Evolutionary conservation across 1,139 yeast genomes (phyloP).

Genomic region (Kodamaea arcana): DNA sequence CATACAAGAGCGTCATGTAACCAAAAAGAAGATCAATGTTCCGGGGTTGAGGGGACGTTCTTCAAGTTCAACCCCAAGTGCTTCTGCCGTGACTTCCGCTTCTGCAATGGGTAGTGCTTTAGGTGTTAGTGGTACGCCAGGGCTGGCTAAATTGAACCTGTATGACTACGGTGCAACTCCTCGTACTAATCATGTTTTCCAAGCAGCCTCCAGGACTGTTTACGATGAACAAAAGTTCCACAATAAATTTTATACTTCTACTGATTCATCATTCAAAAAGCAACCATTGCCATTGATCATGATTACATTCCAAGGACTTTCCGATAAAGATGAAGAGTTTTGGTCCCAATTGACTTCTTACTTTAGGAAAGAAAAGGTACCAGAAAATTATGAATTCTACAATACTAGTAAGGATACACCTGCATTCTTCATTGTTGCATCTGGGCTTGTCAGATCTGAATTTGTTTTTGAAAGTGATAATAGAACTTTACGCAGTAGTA

Average conservation of each 20-base stretch:
- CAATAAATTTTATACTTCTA: slow-evolving; percentile 23
- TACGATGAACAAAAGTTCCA: slow-evolving; percentile 37
- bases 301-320: slow-evolving; percentile 67
- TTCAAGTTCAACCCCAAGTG: slow-evolving; percentile 7
- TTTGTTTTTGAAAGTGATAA: slow-evolving; percentile 50
- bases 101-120: slow-evolving; percentile 1
- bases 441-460: slow-evolving; percentile 69
- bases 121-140: slow-evolving; percentile 4
- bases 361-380: slow-evolving; percentile 47
- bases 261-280: slow-evolving; percentile 33
- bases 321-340: slow-evolving; percentile 56
- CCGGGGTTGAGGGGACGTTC: slow-evolving; percentile 12
- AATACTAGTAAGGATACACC: slow-evolving; percentile 32
- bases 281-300: slow-evolving; percentile 68
- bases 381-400: slow-evolving; percentile 48
- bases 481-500: slow-evolving; percentile 65
- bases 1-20: slow-evolving; percentile 17
- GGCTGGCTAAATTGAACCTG: slow-evolving; percentile 4
- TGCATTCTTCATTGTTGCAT: slow-evolving; percentile 68
- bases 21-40: slow-evolving; percentile 17
- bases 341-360: slow-evolving; percentile 58
- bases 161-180: slow-evolving; percentile 50
- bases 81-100: slow-evolving; percentile 2
- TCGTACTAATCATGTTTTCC: slow-evolving; percentile 54
- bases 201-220: slow-evolving; percentile 58